A percentile compares a stretch with the other conserved stretches of the same genome.
Conservation (phyloP, 352 stramenopile genomes). For the Globisporangium echinulatum region DNA sequence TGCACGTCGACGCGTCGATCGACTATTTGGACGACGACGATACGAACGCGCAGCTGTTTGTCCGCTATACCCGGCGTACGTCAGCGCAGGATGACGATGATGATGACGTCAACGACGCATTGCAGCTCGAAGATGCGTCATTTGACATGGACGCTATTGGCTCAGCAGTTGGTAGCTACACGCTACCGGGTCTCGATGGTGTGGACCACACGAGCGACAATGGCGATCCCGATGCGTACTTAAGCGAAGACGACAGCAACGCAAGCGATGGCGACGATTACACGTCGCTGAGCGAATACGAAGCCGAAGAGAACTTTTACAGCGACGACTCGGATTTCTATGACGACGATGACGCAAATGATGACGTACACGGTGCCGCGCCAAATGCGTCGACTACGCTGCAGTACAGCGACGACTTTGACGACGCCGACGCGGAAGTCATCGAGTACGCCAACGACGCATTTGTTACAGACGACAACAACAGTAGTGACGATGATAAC, state of each 20-base stretch:
- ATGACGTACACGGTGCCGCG: conserved; percentile 44
- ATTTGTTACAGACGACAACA: conserved; percentile 37
- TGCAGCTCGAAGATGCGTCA: conserved; percentile 15
- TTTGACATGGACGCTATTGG: conserved; percentile 6
- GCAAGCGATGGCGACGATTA: conserved; percentile 40
- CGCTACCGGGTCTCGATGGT: no score
- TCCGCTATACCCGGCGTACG: no score
- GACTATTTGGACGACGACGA: conserved; percentile 3
- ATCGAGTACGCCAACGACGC: conserved; percentile 76
- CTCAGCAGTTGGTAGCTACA: no score
- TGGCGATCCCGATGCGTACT: no score
- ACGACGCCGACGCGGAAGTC: conserved; percentile 67
- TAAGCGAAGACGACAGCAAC: conserved; percentile 1
- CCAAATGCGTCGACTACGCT: conserved; percentile 1
- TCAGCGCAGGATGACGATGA: conserved; percentile 13
- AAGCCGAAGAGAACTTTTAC: conserved; percentile 82
- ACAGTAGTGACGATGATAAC: background rate
- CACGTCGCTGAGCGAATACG: conserved; percentile 68
- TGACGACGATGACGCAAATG: conserved; percentile 41
- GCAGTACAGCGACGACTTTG: conserved; percentile 79
- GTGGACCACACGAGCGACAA: no score
- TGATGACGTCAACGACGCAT: conserved; percentile 10
- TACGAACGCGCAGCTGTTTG: background rate
- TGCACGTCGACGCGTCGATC: conserved; percentile 9
- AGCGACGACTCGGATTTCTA: conserved; percentile 75